A percentile compares a stretch with the other conserved stretches of the same genome.
phyloP scores from a whole-genome alignment of 495 filamentous ascomycete genomes.

The Neurospora sp. region DNA sequence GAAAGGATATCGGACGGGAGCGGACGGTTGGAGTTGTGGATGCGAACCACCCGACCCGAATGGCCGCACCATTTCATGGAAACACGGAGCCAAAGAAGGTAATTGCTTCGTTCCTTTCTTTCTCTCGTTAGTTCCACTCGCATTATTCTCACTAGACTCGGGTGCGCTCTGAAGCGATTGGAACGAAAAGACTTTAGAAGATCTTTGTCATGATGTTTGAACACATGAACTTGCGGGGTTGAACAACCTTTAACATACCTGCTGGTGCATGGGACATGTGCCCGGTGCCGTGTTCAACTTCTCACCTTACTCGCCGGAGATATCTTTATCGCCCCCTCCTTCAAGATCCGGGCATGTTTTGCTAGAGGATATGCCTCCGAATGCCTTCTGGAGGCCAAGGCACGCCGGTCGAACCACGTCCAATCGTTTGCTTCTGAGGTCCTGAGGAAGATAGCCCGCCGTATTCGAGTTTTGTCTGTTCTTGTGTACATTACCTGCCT shows the following conservation, averaged over 20 bases:
- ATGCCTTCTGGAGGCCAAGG: neutral
- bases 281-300: neutral
- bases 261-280: neutral
- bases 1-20: neutral
- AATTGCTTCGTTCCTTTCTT: neutral
- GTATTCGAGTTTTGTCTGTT: neutral
- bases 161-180: no score
- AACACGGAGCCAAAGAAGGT: neutral
- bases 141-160: no score
- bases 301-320: neutral
- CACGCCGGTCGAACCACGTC: neutral
- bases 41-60: neutral
- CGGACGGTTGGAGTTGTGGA: neutral
- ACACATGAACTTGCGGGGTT: neutral
- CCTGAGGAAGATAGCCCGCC: no score
- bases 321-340: neutral
- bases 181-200: neutral
- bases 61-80: neutral
- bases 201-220: neutral
- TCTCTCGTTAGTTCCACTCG: neutral
- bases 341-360: neutral
- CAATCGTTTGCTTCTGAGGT: neutral
- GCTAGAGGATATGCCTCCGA: neutral
- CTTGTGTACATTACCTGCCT: neutral
- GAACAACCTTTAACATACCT: neutral